Evolutionary conservation across 2,329 filamentous ascomycete species (phyloP).

Genomic region (Cytospora chrysosperma): DNA sequence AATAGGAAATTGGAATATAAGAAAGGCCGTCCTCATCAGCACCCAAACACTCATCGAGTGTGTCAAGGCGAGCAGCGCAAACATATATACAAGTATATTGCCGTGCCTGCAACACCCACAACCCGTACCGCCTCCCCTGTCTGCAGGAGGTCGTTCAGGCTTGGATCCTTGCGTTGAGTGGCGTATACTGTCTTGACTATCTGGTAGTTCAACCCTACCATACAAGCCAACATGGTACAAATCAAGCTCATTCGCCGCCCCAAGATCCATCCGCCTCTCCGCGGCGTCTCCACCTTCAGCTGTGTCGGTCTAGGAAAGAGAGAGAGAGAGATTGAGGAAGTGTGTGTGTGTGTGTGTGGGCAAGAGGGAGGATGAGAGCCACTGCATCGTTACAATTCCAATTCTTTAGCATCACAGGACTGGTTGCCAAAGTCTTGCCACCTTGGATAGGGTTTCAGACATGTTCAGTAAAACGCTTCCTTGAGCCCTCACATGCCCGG

Average conservation of each 20-base stretch:
- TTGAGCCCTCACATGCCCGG: background rate
- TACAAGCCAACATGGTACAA: background rate
- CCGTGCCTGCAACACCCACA: background rate
- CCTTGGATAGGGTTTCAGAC: constrained; percentile 6
- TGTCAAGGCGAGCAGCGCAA: background rate
- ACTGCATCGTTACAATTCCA: constrained; percentile 10
- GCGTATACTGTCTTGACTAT: background rate
- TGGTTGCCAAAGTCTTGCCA: constrained; percentile 20
- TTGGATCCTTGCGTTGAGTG: background rate
- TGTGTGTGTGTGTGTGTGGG: background rate
- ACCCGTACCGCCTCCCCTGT: background rate
- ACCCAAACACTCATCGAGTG: background rate
- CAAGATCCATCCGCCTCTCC: background rate
- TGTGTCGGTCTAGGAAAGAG: background rate
- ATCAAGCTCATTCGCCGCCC: background rate
- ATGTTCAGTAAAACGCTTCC: background rate
- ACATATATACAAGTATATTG: constrained; percentile 1
- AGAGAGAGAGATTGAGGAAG: too few species aligned
- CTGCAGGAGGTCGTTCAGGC: background rate
- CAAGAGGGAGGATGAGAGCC: background rate
- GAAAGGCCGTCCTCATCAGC: background rate
- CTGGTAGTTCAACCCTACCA: background rate
- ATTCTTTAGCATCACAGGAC: background rate
- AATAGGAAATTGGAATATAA: background rate
- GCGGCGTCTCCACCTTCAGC: background rate